Evolutionary conservation across 768 basidiomycete species (phyloP), one percentile per base, ranked within the genome.

Genomic region (Boletales sp.): DNA sequence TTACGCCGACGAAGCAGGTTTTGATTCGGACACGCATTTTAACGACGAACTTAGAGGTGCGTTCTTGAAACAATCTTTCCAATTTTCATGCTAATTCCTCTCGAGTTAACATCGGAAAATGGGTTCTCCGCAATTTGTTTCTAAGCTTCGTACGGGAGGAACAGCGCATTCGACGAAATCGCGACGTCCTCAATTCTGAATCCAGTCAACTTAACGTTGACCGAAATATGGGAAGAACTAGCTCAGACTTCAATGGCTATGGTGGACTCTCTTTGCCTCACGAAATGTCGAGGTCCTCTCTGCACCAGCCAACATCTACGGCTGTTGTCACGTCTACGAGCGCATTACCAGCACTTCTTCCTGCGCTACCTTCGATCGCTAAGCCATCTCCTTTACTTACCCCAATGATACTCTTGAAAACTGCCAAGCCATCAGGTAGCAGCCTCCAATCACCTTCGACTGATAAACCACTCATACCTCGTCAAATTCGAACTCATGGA

Each of bases 1-100:
- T 2, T 97, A 94, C 63, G 88, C 90, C 12, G 94, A 97, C 63
- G 94, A 98, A 64, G 81, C 87, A 36, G 91, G 90, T 17, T 84
- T 83, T 61, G 72, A 70, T 0, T 68, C 74, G 25, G 80, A 85
- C 47, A 77, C 78, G 6, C 72, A 77, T 9, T 83, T 83, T 55
- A 81, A 74, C 41, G 91, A 94, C 48, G 95, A 97, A 60, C 74
- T 82, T 14, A 83, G 94, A 66, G 61, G 95, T 93, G 58, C 64
- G 87, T 79, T 36, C 17, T 28, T 36, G 45, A 46, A 28, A 19
- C 25, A 32, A 49, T 34, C 53, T 52, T 49, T 32, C 31, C n/a
- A 28, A 32, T 12, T 6, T 34, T 25, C 32, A 44, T 46, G 36
- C 49, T 60, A 39, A 59, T 53, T 14, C 39, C 33, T 44, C 17